phyloP scores from a whole-genome alignment of 2,329 filamentous ascomycete genomes.

The Davidsoniella virescens region DNA sequence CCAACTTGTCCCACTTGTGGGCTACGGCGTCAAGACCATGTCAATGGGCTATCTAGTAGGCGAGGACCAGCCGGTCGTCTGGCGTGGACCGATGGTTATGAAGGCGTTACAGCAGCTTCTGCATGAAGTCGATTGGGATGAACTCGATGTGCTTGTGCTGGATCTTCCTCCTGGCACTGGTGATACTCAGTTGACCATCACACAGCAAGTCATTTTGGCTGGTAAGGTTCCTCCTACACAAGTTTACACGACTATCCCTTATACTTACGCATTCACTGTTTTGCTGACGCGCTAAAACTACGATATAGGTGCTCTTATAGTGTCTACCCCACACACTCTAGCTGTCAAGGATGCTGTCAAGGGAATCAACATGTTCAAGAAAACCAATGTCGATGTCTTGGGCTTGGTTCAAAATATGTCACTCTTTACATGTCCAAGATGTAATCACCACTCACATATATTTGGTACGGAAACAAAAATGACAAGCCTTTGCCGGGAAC shows the following conservation, averaged over 20 bases:
- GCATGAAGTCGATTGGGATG: slow-evolving; percentile 88
- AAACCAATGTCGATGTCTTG: slow-evolving; percentile 62
- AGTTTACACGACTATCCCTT: slow-evolving; percentile 16
- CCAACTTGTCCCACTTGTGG: slow-evolving; percentile 71
- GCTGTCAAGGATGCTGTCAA: slow-evolving; percentile 83
- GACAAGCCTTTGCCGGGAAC: slow-evolving; percentile 48
- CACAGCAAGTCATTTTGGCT: slow-evolving; percentile 80
- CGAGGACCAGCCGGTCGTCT: slow-evolving; percentile 70
- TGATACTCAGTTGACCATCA: slow-evolving; percentile 92
- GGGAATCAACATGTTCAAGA: slow-evolving; percentile 84
- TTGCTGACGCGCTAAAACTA: too few species aligned
- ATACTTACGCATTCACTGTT: neutral
- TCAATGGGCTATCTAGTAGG: slow-evolving; percentile 90
- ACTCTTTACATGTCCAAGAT: slow-evolving; percentile 65
- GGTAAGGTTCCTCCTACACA: slow-evolving; percentile 28
- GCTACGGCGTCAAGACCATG: slow-evolving; percentile 96
- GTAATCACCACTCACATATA: slow-evolving; percentile 55
- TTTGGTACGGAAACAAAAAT: slow-evolving; percentile 56
- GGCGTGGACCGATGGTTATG: slow-evolving; percentile 94
- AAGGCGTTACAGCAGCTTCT: slow-evolving; percentile 92
- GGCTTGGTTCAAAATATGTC: slow-evolving; percentile 91
- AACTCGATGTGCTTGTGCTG: slow-evolving; percentile 72
- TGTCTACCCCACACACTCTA: slow-evolving; percentile 87
- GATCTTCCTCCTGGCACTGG: slow-evolving; percentile 90
- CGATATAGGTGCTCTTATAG: slow-evolving; percentile 53